Percentiles rank a stretch among this genome's conserved stretches.
Conservation (phyloP, 371 early-diverging fungal genomes). For the Gilbertella persicaria region DNA sequence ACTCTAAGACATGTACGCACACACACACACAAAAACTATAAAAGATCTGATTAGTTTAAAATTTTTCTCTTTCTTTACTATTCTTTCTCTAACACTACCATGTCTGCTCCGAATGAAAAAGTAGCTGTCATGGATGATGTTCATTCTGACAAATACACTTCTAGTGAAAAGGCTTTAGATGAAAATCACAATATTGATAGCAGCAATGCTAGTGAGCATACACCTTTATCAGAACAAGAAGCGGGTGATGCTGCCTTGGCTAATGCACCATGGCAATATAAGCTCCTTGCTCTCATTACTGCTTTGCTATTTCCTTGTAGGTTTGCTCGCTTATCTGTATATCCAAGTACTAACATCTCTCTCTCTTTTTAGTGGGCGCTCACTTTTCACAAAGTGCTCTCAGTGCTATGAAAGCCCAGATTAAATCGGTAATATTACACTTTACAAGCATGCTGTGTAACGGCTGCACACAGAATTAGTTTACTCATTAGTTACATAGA, state of each 20-base stretch:
- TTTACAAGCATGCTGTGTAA: constrained; percentile 26
- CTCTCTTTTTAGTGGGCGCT: constrained; percentile 30
- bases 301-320: constrained; percentile 33
- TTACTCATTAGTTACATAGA: constrained; percentile 15
- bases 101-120: too few species aligned
- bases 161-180: too few species aligned
- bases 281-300: constrained; percentile 30
- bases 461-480: too few species aligned
- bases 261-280: constrained; percentile 40
- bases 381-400: constrained; percentile 42
- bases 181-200: too few species aligned
- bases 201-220: too few species aligned
- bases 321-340: background rate
- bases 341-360: background rate
- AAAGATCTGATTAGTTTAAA: too few species aligned
- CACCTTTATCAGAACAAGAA: constrained; percentile 1
- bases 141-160: too few species aligned
- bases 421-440: constrained; percentile 25
- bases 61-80: too few species aligned
- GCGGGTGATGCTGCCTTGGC: constrained; percentile 33
- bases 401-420: constrained; percentile 40
- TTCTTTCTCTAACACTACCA: too few species aligned
- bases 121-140: too few species aligned
- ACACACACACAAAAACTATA: too few species aligned
- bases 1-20: too few species aligned